Conservation (phyloP, 208 protist species). For the Trypanosoma vivax region DNA sequence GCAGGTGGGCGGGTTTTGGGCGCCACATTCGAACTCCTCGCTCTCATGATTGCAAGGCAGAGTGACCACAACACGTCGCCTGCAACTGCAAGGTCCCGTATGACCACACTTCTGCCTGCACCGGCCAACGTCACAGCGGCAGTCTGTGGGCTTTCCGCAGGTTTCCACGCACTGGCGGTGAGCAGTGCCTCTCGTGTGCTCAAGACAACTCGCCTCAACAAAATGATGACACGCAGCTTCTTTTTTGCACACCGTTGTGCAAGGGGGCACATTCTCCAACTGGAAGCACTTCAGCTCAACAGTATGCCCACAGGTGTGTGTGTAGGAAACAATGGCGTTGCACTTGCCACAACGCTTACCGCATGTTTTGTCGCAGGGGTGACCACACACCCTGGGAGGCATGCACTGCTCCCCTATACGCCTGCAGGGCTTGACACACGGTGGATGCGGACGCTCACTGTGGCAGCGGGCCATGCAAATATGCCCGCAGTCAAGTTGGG, state of each 20-base stretch:
- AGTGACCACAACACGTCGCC: neutral
- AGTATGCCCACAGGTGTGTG: neutral
- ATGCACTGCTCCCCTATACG: neutral
- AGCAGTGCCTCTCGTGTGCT: neutral
- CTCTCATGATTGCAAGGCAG: neutral
- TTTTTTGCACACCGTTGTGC: neutral
- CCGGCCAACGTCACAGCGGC: neutral
- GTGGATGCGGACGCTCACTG: neutral
- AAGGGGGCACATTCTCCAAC: neutral
- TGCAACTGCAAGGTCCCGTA: neutral
- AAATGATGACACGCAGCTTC: neutral
- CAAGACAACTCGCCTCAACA: neutral
- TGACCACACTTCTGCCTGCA: constrained; percentile 3
- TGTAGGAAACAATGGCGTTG: neutral
- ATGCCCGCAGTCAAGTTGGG: constrained; percentile 2
- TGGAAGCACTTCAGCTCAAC: constrained; percentile 3
- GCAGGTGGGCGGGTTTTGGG: neutral
- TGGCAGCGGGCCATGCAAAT: neutral
- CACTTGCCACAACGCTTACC: neutral
- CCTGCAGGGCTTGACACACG: neutral
- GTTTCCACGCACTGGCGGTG: neutral
- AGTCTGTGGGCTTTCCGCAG: constrained; percentile 2
- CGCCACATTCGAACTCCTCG: neutral
- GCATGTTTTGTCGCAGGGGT: constrained; percentile 6
- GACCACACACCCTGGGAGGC: neutral